These are phyloP conservation scores for Russula sp. DNA, from an alignment of 768 basidiomycete species.

Conservation along the genomic window DNA sequence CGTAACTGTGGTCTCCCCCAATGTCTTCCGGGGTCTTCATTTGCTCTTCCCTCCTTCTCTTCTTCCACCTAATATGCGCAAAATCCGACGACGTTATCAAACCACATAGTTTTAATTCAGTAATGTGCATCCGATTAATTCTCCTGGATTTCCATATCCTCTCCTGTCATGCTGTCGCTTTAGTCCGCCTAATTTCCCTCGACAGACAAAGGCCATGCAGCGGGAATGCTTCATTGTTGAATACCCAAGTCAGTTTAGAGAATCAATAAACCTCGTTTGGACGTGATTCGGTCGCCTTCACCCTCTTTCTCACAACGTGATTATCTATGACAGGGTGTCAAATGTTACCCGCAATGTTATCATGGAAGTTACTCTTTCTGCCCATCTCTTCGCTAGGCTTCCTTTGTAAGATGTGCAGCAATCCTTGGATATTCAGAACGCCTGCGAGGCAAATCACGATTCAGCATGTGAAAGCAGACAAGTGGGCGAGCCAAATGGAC, in stretches of 20 bases:
- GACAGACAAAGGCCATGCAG: background rate
- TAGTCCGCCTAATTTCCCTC: slow-evolving; percentile 2
- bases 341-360: background rate
- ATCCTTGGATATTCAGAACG: background rate
- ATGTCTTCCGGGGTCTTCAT: slow-evolving; percentile 16
- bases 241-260: background rate
- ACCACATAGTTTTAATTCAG: background rate
- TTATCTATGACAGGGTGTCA: slow-evolving; percentile 4
- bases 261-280: background rate
- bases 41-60: background rate
- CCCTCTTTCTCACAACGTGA: background rate
- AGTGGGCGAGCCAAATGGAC: background rate
- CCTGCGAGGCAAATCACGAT: background rate
- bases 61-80: slow-evolving; percentile 1
- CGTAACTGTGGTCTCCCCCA: slow-evolving; percentile 4
- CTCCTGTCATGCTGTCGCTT: background rate
- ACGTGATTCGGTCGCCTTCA: background rate
- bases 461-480: background rate
- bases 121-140: background rate
- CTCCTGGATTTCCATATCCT: slow-evolving; percentile 5
- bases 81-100: slow-evolving; percentile 12
- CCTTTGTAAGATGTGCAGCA: background rate
- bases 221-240: background rate
- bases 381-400: background rate
- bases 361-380: background rate